Percentiles rank a stretch among this genome's conserved stretches.
Evolutionary conservation across 2,329 filamentous ascomycete genomes (phyloP).

Genomic region (Dothideomycetes sp.): DNA sequence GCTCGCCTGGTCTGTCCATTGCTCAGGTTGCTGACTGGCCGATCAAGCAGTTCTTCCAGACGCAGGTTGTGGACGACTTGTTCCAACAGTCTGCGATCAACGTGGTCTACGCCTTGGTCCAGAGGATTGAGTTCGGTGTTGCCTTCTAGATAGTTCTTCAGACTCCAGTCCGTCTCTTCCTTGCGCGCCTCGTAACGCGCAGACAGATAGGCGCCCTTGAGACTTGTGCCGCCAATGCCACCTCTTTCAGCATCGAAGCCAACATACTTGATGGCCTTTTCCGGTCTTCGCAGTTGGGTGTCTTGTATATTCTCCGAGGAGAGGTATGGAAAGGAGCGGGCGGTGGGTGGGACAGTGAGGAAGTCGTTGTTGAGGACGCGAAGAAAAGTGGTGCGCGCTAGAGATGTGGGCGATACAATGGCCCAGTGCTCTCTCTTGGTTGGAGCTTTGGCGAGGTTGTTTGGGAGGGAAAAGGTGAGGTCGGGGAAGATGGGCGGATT

Average conservation of each 20-base stretch:
- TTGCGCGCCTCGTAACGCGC: slow-evolving; percentile 81
- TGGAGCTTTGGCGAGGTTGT: slow-evolving; percentile 30
- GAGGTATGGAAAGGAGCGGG: slow-evolving; percentile 70
- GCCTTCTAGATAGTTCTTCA: slow-evolving; percentile 69
- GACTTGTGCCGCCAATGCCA: slow-evolving; percentile 42
- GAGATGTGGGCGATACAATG: slow-evolving; percentile 66
- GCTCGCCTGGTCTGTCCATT: slow-evolving; percentile 86
- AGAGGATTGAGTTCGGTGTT: slow-evolving; percentile 74
- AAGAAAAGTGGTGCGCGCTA: slow-evolving; percentile 73
- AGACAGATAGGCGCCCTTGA: slow-evolving; percentile 70
- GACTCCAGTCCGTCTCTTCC: slow-evolving; percentile 78
- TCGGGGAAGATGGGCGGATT: slow-evolving; percentile 66
- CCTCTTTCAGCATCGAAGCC: slow-evolving; percentile 72
- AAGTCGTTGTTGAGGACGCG: slow-evolving; percentile 67
- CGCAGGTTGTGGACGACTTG: slow-evolving; percentile 60
- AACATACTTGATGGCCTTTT: slow-evolving; percentile 71
- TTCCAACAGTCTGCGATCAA: slow-evolving; percentile 41
- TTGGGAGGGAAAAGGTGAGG: slow-evolving; percentile 59
- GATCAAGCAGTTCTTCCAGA: slow-evolving; percentile 56
- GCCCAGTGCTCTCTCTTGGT: slow-evolving; percentile 48
- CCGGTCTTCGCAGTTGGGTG: slow-evolving; percentile 41
- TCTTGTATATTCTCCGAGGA: slow-evolving; percentile 38
- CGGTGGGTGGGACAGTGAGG: slow-evolving; percentile 62
- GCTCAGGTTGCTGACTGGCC: slow-evolving; percentile 81
- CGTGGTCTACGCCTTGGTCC: slow-evolving; percentile 36